Evolutionary conservation across 2,329 filamentous ascomycete genomes (phyloP), one percentile per base, ranked within the genome.

Genomic region (Didymella keratinophila): DNA sequence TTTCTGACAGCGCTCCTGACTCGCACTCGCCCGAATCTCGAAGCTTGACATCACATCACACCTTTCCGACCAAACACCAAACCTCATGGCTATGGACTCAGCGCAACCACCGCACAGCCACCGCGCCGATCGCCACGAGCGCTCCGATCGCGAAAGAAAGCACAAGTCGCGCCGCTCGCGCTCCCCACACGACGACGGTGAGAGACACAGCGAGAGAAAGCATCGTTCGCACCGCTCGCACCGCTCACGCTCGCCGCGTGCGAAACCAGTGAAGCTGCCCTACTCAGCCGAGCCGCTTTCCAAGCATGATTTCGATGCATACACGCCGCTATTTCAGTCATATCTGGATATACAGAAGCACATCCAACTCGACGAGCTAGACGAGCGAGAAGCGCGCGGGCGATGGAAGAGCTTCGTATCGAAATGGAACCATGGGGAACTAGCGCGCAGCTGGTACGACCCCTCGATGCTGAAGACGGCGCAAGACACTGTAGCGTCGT

Each of bases 381-480:
- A 87, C 55, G 88, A 92, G 62, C 84, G 85, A n/a, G 93, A 97
- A 74, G 78, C 88, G 0, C 89, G 84, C 64, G 93, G 93, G 1
- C 82, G 94, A 54, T 99, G 94, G 93, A 97, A 97, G 83, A 94
- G 92, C 74, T 99, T 98, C 70, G 76, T 94, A 12, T 83, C 85
- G 4, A 94, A 93, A 82, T 99, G 95, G 87, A 99, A 99, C 80
- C 86, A 87, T 69, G 89, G 88, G 72, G 91, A 94, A 78, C 82
- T 98, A 63, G 89, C 91, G 4, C 89, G 94, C 76, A 92, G 92
- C 45, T 99, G 94, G 94, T 99, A 98, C 78, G 92, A 96, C 71
- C 90, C 93, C 8, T 85, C 85, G 57, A 90, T 87, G 63, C 86
- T 91, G 61, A 75, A 82, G 62, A 83, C 79, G 55, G 84, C 83